phyloP scores from a whole-genome alignment of 2,329 filamentous ascomycete genomes.

The Aspergillus ochraceoroseus region DNA sequence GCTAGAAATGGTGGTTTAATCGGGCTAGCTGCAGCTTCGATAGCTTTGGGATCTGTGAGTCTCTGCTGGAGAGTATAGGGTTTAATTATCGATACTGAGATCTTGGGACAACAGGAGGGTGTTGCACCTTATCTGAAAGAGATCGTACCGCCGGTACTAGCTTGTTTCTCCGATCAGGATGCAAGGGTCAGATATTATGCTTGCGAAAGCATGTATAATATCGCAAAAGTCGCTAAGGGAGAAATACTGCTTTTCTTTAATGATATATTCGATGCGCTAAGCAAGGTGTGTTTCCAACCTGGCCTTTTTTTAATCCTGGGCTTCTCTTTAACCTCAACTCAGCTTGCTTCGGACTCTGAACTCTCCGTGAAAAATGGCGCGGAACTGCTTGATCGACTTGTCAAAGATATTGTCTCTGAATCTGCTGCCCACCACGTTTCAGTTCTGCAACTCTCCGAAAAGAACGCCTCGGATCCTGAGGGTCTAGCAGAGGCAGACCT shows the following conservation, averaged over 20 bases:
- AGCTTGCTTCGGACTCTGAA: slow-evolving; percentile 94
- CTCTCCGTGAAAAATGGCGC: slow-evolving; percentile 97
- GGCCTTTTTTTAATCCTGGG: not conserved
- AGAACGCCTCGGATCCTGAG: slow-evolving; percentile 41
- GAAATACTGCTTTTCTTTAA: slow-evolving; percentile 98
- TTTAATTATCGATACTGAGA: not conserved
- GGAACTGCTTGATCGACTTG: slow-evolving; percentile 84
- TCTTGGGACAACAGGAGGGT: slow-evolving; percentile 55
- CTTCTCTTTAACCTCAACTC: slow-evolving; percentile 16
- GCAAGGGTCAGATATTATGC: slow-evolving; percentile 95
- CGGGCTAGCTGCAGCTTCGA: slow-evolving; percentile 88
- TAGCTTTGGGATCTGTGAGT: slow-evolving; percentile 84
- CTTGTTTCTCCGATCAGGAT: slow-evolving; percentile 98
- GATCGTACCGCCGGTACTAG: slow-evolving; percentile 92
- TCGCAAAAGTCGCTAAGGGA: slow-evolving; percentile 97
- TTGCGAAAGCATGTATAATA: slow-evolving; percentile 99
- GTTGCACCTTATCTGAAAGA: slow-evolving; percentile 85
- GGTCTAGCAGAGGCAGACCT: slow-evolving; percentile 45
- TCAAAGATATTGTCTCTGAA: slow-evolving; percentile 95
- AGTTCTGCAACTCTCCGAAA: slow-evolving; percentile 64
- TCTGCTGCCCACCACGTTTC: slow-evolving; percentile 94
- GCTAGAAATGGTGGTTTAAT: slow-evolving; percentile 95
- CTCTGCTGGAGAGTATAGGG: slow-evolving; percentile 1
- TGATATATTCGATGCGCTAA: slow-evolving; percentile 93
- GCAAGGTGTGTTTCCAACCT: slow-evolving; percentile 62